Conservation (phyloP, 495 filamentous ascomycete species). For the Tuber calosporum region DNA sequence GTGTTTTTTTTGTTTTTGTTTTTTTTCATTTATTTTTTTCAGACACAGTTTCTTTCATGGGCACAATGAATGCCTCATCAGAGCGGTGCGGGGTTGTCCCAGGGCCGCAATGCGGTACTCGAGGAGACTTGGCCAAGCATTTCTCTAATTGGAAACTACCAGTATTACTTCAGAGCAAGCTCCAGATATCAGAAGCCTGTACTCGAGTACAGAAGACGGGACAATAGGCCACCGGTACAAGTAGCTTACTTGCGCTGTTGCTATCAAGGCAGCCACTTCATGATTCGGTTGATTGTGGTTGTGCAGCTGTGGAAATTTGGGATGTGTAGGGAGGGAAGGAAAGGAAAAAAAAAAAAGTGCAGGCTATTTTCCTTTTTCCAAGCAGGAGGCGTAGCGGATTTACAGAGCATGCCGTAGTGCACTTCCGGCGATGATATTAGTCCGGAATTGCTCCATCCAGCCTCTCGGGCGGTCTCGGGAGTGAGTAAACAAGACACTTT, state of each 20-base stretch:
- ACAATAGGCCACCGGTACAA: neutral
- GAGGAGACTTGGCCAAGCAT: neutral
- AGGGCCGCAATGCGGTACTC: conserved; percentile 12
- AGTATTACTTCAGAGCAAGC: neutral
- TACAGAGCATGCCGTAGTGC: neutral
- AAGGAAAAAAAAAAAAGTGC: neutral
- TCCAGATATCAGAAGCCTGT: neutral
- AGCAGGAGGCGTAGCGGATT: neutral
- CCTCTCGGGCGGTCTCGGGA: conserved; percentile 3
- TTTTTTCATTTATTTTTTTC: too few species aligned
- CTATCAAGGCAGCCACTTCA: neutral
- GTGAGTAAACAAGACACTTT: neutral
- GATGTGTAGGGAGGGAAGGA: neutral
- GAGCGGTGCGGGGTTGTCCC: conserved; percentile 29
- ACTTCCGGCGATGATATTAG: neutral
- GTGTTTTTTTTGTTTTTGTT: neutral
- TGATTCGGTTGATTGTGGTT: neutral
- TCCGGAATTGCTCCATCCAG: neutral
- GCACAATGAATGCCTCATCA: conserved; percentile 12
- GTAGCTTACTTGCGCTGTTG: neutral
- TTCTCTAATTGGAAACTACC: neutral
- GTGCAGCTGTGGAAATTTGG: neutral
- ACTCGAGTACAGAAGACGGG: neutral
- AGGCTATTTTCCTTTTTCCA: neutral
- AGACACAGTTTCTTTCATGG: neutral